These are phyloP conservation scores for Alternaria infectoria DNA, from an alignment of 2,329 filamentous ascomycete genomes.

Conservation along the genomic window DNA sequence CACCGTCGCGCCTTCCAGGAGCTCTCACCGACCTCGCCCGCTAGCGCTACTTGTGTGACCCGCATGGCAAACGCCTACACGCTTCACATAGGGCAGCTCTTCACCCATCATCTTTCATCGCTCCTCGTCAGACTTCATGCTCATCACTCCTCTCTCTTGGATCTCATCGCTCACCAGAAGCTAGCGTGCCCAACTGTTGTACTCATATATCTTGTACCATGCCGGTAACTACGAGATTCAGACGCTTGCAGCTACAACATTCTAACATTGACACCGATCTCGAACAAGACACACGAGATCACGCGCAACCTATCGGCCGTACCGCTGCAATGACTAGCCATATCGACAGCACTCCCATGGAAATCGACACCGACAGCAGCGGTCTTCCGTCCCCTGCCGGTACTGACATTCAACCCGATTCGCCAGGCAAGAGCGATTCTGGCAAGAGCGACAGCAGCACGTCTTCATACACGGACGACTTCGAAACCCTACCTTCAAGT, in stretches of 20 bases:
- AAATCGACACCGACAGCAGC: neutral
- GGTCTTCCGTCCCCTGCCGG: too few relatives aligned
- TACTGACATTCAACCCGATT: rapidly evolving
- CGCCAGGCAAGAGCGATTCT: conserved; percentile 1
- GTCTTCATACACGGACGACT: conserved; percentile 6
- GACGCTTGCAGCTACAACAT: neutral
- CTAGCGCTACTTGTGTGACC: neutral
- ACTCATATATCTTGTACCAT: neutral
- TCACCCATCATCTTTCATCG: neutral
- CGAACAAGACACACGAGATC: too few relatives aligned
- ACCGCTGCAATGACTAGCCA: neutral
- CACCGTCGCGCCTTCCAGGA: neutral
- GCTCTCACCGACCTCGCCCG: neutral
- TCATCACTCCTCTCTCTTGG: neutral
- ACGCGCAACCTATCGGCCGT: neutral
- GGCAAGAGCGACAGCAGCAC: neutral
- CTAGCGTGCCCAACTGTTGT: neutral
- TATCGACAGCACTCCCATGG: neutral
- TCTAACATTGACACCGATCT: neutral
- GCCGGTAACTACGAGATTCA: neutral
- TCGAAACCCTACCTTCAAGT: conserved; percentile 5
- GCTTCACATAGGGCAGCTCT: neutral
- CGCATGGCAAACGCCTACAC: neutral
- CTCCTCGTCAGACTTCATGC: neutral
- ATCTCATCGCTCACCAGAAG: neutral